These are phyloP conservation scores for Neofusicoccum umdonicola DNA, from an alignment of 2,329 filamentous ascomycete species.

Conservation along the genomic window DNA sequence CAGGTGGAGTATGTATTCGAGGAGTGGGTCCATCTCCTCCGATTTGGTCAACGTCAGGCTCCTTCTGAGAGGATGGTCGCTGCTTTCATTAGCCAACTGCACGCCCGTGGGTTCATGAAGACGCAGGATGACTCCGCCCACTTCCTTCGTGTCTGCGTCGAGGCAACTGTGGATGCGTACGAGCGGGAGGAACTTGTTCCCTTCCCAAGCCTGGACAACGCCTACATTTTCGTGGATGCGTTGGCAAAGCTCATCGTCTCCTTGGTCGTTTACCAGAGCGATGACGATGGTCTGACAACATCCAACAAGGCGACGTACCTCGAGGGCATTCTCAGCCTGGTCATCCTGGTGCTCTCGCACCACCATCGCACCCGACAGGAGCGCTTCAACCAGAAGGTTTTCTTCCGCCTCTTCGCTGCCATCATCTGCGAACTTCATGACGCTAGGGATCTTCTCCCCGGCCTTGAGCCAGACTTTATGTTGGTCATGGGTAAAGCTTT, in stretches of 20 bases:
- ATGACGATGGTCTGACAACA: conserved; percentile 55
- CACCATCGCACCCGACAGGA: conserved; percentile 80
- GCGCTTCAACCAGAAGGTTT: conserved; percentile 80
- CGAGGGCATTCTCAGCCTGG: conserved; percentile 73
- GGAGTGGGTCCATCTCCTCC: conserved; percentile 82
- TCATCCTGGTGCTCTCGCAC: conserved; percentile 77
- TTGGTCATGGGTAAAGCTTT: conserved; percentile 70
- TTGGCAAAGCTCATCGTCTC: conserved; percentile 76
- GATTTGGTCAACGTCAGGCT: conserved; percentile 60
- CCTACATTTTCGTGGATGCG: conserved; percentile 70
- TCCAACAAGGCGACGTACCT: conserved; percentile 68
- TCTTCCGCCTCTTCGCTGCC: conserved; percentile 84
- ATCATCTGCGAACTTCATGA: conserved; percentile 74
- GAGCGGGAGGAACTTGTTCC: conserved; percentile 66
- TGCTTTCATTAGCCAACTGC: conserved; percentile 82
- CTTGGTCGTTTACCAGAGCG: conserved; percentile 70
- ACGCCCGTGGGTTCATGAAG: conserved; percentile 69
- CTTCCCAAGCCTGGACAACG: conserved; percentile 58
- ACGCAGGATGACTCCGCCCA: conserved; percentile 72
- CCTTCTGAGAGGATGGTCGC: conserved; percentile 65
- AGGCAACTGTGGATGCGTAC: conserved; percentile 73
- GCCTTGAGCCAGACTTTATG: conserved; percentile 68
- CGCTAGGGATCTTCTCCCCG: conserved; percentile 43
- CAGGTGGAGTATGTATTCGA: conserved; percentile 95
- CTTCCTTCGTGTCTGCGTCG: conserved; percentile 79